phyloP scores from a whole-genome alignment of 1,284 basidiomycete species.

The Cutaneotrichosporon sp. region DNA sequence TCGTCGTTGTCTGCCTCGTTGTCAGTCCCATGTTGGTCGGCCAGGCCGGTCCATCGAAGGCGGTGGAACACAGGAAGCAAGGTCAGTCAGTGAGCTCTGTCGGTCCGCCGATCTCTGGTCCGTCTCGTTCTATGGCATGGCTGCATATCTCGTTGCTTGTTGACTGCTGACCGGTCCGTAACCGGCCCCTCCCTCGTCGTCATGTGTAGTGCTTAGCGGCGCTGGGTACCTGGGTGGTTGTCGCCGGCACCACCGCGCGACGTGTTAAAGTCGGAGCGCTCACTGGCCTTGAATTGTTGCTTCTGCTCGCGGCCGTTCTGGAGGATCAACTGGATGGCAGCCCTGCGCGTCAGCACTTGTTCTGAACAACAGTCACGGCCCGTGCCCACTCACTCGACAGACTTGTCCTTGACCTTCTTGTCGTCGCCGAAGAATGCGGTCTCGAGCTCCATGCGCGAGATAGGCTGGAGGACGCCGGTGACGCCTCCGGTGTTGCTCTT shows the following conservation, averaged over 20 bases:
- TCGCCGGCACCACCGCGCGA: slow-evolving; percentile 41
- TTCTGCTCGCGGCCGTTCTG: slow-evolving; percentile 41
- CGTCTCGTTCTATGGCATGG: slow-evolving; percentile 1
- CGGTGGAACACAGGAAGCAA: neutral
- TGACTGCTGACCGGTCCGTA: neutral
- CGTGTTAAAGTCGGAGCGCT: slow-evolving; percentile 41
- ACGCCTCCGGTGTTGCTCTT: slow-evolving; percentile 45
- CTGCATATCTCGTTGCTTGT: slow-evolving; percentile 6
- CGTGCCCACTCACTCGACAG: slow-evolving; percentile 42
- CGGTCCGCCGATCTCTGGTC: neutral
- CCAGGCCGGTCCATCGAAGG: neutral
- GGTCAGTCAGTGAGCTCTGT: neutral
- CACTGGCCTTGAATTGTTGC: slow-evolving; percentile 31
- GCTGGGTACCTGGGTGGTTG: slow-evolving; percentile 11
- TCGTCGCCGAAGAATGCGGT: slow-evolving; percentile 49
- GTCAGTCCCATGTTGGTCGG: neutral
- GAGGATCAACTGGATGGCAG: slow-evolving; percentile 48
- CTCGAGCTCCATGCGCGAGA: slow-evolving; percentile 49
- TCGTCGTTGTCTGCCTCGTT: neutral
- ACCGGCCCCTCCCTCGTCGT: neutral
- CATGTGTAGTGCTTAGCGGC: slow-evolving; percentile 6
- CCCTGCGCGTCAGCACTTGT: slow-evolving; percentile 27
- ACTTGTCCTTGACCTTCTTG: slow-evolving; percentile 50
- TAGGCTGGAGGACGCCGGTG: slow-evolving; percentile 43
- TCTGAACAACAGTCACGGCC: neutral